Evolutionary conservation across 2,329 filamentous ascomycete genomes (phyloP).

Genomic region (Pestalotiopsis sp.): DNA sequence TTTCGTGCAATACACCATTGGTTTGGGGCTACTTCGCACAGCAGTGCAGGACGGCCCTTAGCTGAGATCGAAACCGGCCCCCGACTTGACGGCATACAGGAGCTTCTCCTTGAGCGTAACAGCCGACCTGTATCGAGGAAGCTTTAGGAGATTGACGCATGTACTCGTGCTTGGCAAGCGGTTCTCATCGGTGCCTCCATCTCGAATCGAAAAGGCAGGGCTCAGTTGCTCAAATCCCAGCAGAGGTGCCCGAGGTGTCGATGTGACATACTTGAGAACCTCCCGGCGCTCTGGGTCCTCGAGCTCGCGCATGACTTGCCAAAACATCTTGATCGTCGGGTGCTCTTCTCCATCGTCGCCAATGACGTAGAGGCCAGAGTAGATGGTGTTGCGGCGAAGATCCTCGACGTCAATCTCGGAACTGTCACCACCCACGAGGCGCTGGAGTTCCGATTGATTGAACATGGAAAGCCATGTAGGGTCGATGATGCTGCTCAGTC

Average conservation of each 20-base stretch:
- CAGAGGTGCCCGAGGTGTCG: slow-evolving; percentile 85
- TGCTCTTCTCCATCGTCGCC: slow-evolving; percentile 91
- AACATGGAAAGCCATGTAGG: slow-evolving; percentile 98
- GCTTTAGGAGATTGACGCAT: slow-evolving; percentile 91
- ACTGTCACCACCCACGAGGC: slow-evolving; percentile 85
- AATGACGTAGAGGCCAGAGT: slow-evolving; percentile 85
- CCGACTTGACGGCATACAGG: slow-evolving; percentile 85
- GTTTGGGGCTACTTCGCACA: not conserved
- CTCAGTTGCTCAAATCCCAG: slow-evolving; percentile 86
- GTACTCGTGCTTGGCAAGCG: slow-evolving; percentile 92
- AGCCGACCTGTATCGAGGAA: slow-evolving; percentile 77
- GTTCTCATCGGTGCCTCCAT: slow-evolving; percentile 75
- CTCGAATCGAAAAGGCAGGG: slow-evolving; percentile 86
- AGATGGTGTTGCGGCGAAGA: slow-evolving; percentile 79
- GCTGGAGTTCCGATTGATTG: slow-evolving; percentile 93
- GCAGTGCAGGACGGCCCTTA: slow-evolving; percentile 30
- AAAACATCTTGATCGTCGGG: slow-evolving; percentile 83
- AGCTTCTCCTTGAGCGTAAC: slow-evolving; percentile 74
- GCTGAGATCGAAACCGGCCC: slow-evolving; percentile 88
- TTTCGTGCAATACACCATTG: not conserved
- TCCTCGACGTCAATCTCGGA: slow-evolving; percentile 87
- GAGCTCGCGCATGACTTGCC: slow-evolving; percentile 81
- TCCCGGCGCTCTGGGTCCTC: slow-evolving; percentile 78
- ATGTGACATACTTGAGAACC: slow-evolving; percentile 94
- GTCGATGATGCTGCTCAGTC: slow-evolving; percentile 84